Base-by-base conservation (phyloP, 2,329 filamentous ascomycete genomes). In the Cladosporium sphaerospermum region DNA sequence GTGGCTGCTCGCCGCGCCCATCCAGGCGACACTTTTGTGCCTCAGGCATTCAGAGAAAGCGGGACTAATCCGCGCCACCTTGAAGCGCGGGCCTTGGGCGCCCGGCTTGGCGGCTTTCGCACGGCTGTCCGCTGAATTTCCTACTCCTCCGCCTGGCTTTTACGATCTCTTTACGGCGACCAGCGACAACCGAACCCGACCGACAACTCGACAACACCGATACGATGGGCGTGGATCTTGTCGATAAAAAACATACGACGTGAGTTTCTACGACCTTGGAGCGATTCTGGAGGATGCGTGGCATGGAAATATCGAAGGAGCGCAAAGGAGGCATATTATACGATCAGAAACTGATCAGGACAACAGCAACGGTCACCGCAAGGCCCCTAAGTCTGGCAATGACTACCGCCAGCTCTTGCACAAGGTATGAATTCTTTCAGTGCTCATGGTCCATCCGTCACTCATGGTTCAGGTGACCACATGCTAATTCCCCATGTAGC, bases 351-450 rank as follows among this genome's bases (percentile, higher is more conserved):
- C 47, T 50, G 47, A 50, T 33, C 19, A n/a, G 11, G 1, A 10
- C 2, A 2, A 57, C 19, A 53, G 49, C 44, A 56, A 50, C 42
- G 62, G 62, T 54, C 65, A 67, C 63, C 60, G 65, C 56, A 62
- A 88, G 83, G 89, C 89, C 67, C 89, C 91, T 72, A 96, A 96
- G 88, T 96, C 74, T 2, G 9, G 8, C 2, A 33, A 46, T 8
- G 51, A 47, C n/a, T 53, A 47, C 18, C 16, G n/a, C 13, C 36
- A 45, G 23, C 34, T 45, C 16, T 81, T 97, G 73, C 90, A 96
- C 77, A 96, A 96, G 86, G 87, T 48, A 32, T 37, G 23, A 28
- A 1, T 7, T 7, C 23, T 28, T 7, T 28, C 23, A 28, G 5
- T 28, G 23, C 7, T 28, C 44, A 41, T 39, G 40, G 18, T 14